These are phyloP conservation scores for Ceratobasidium sp. DNA, from an alignment of 1,284 basidiomycete genomes.

Conservation along the genomic window DNA sequence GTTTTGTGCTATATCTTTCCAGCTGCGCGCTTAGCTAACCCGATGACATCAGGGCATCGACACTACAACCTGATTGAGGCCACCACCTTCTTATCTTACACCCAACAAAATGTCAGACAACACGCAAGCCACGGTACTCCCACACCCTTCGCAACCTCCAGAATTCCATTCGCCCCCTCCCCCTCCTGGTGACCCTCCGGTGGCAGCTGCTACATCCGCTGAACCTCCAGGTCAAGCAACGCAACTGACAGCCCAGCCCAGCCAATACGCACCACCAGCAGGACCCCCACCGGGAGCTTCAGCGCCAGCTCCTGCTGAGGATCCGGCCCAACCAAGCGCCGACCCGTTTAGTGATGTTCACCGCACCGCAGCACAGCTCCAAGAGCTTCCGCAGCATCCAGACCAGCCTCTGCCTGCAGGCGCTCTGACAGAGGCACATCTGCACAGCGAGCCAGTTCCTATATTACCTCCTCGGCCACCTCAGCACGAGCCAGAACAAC, in stretches of 20 bases:
- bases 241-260: not conserved
- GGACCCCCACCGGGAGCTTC: slow-evolving; percentile 1
- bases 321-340: slow-evolving; percentile 6
- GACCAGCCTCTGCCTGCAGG: slow-evolving; percentile 19
- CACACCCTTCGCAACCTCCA: not conserved
- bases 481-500: slow-evolving; percentile 1
- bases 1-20: slow-evolving; percentile 3
- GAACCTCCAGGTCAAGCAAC: not conserved
- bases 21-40: slow-evolving; percentile 30
- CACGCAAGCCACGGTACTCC: not conserved
- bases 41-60: slow-evolving; percentile 26
- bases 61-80: slow-evolving; percentile 7
- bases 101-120: slow-evolving; percentile 8
- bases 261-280: not conserved
- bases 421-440: slow-evolving; percentile 4
- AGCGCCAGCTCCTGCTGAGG: not conserved
- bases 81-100: slow-evolving; percentile 9
- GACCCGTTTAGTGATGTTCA: slow-evolving; percentile 21
- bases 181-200: slow-evolving; percentile 23
- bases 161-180: slow-evolving; percentile 31
- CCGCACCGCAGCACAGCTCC: slow-evolving; percentile 13
- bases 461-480: slow-evolving; percentile 24
- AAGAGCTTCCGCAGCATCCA: slow-evolving; percentile 37
- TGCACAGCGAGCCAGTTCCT: slow-evolving; percentile 41
- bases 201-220: not conserved